A percentile compares a stretch with the other conserved stretches of the same genome.
phyloP scores from a whole-genome alignment of 75 land plant species.

The Cupressus sempervirens region DNA sequence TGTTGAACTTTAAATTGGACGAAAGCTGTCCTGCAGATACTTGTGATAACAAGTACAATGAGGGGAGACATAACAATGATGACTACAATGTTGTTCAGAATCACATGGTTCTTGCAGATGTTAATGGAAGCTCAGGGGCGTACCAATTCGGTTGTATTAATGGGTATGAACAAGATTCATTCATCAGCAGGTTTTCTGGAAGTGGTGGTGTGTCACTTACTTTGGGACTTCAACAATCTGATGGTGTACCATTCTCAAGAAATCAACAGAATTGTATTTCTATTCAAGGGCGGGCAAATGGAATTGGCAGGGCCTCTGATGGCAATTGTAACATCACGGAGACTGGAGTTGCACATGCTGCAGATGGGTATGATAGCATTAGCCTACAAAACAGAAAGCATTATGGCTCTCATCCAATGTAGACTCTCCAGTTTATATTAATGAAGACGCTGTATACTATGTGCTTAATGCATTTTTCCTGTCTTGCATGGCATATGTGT shows the following conservation, averaged over 20 bases:
- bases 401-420: constrained; percentile 52
- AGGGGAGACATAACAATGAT: not conserved
- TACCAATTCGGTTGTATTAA: constrained; percentile 12
- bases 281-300: constrained; percentile 29
- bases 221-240: constrained; percentile 64
- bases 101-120: not conserved
- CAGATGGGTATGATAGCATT: constrained; percentile 40
- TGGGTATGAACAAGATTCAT: constrained; percentile 8
- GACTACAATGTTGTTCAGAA: constrained; percentile 10
- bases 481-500: not conserved
- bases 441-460: not conserved
- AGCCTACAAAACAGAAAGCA: constrained; percentile 53
- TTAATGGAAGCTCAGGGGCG: not conserved
- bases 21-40: not conserved
- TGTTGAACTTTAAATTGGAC: too few species aligned
- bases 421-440: constrained; percentile 29
- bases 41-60: constrained; percentile 5
- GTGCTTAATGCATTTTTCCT: not conserved
- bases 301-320: constrained; percentile 21
- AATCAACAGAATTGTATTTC: constrained; percentile 35
- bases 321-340: constrained; percentile 30
- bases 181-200: constrained; percentile 17
- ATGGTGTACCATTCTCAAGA: constrained; percentile 35
- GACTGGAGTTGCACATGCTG: constrained; percentile 17
- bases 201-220: constrained; percentile 60